Base-by-base conservation (phyloP, 106 monocot genomes). In the Dioscorea zingiberensis region DNA sequence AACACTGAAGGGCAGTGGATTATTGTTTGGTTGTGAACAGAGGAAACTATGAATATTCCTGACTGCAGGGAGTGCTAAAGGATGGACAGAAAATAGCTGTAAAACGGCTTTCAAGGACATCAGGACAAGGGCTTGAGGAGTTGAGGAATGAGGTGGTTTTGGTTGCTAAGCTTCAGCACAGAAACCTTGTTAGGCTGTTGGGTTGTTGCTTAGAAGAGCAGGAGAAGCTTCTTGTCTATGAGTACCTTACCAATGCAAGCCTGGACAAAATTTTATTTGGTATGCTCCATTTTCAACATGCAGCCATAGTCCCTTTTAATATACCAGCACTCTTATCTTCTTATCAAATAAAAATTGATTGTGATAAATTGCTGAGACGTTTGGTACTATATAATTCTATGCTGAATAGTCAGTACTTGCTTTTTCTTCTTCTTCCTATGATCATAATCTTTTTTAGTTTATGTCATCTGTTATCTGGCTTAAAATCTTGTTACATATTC, bases 171-270 rank as follows among this genome's bases (percentile, higher is more conserved):
- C 58, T 73, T 46, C 73, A 73, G 47, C 73, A 73, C 29, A 73
- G 58, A 19, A 65, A 73, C 29, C 65, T 73, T 13, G 73, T 73
- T 0, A 55, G 73, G 28, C 58, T 73, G 2, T 3, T 73, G 15
- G 73, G 73, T 22, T 64, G 26, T 55, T 73, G 73, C 64, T 38
- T 72, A 5, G 55, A 72, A 27, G 63, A 63, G 16, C 27, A 71
- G 8, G 70, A 71, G 54, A 71, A 71, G 38, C 29, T 71, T 21
- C 62, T 71, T 62, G 13, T 73, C 64, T 73, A 73, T 47, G 73
- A 73, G 65, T 73, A 56, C 55, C 44, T 73, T 3, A 64, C 44
- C 16, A 64, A 73, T 23, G 21, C 44, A 58, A 73, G 64, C 45
- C 65, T 65, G 2, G 65, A 73, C 55, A 57, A n/a, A 7, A 21